A percentile compares a stretch with the other conserved stretches of the same genome.
These are phyloP conservation scores for Pyropia yezoensis DNA, from an alignment of 23 red algal genomes.

Conservation along the genomic window DNA sequence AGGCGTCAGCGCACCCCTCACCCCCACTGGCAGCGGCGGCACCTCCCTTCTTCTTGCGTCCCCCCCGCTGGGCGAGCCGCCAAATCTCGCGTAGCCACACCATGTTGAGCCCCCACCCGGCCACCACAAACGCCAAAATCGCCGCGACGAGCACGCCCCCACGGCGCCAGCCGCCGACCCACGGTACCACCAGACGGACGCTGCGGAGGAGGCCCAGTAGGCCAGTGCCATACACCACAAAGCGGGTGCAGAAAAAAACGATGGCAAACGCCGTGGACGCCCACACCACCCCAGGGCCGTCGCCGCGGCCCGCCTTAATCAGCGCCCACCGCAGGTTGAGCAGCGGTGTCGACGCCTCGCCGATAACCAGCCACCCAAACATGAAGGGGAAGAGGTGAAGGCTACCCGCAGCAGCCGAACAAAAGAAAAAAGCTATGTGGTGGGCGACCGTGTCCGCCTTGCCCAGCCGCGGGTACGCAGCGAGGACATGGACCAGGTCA, in stretches of 20 bases:
- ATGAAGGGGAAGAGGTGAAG: conserved; percentile 37
- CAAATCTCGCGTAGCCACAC: conserved; percentile 47
- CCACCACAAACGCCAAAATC: conserved; percentile 15
- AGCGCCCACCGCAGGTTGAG: conserved; percentile 60
- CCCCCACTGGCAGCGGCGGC: no score
- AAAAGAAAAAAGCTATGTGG: conserved; percentile 39
- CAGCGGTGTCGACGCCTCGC: conserved; percentile 64
- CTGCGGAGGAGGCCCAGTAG: conserved; percentile 17
- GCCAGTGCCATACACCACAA: conserved; percentile 42
- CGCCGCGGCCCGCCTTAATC: conserved; percentile 35
- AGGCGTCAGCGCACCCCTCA: no score
- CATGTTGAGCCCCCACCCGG: conserved; percentile 44
- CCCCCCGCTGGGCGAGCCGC: not conserved
- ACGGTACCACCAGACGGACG: conserved; percentile 5
- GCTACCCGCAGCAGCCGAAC: conserved; percentile 25
- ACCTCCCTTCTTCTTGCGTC: no score
- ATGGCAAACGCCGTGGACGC: conserved; percentile 34
- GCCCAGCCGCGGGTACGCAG: conserved; percentile 39
- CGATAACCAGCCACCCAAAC: conserved; percentile 51
- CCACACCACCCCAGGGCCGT: conserved; percentile 8
- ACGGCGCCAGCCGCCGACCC: conserved; percentile 4
- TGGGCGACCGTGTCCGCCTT: conserved; percentile 35
- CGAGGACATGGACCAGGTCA: conserved; percentile 43
- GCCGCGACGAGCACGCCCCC: not conserved
- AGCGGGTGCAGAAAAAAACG: conserved; percentile 45